Percentiles rank a stretch among this genome's conserved stretches.
Conservation (phyloP, 345 rosid species). For the Punica granatum region DNA sequence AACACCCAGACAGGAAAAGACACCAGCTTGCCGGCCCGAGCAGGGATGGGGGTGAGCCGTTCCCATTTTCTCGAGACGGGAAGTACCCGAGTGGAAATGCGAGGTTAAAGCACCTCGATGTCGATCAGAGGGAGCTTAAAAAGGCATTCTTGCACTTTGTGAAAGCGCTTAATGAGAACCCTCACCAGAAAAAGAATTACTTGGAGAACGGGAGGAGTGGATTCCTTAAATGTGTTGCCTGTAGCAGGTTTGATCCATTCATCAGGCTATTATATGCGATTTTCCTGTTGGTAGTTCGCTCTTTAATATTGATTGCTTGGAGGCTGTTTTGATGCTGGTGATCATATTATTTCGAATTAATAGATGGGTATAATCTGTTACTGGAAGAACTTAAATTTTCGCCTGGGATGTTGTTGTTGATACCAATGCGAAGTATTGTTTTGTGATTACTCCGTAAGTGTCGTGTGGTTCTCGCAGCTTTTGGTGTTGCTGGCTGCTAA, state of each 20-base stretch:
- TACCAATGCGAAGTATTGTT: background rate
- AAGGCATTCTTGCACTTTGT: constrained; percentile 64
- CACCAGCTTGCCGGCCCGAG: constrained; percentile 18
- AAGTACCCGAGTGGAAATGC: constrained; percentile 43
- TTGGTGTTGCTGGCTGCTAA: background rate
- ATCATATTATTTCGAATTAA: background rate
- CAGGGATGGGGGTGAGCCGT: constrained; percentile 22
- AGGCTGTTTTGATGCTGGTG: constrained; percentile 10
- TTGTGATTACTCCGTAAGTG: background rate
- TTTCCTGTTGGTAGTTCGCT: background rate
- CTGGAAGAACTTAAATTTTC: background rate
- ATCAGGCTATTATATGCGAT: constrained; percentile 17
- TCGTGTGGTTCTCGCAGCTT: background rate
- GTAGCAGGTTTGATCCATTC: constrained; percentile 66
- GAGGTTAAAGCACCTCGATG: constrained; percentile 32
- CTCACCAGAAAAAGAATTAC: constrained; percentile 51
- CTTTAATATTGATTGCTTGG: constrained; percentile 12
- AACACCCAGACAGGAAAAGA: constrained; percentile 36
- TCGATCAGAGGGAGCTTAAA: constrained; percentile 53
- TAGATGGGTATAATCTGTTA: background rate
- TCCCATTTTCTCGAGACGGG: constrained; percentile 26
- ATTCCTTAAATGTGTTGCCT: constrained; percentile 67
- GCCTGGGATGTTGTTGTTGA: background rate
- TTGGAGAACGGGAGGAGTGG: constrained; percentile 80
- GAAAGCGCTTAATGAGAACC: constrained; percentile 59